Percentiles rank a stretch among this genome's conserved stretches.
Conservation (phyloP, 2,329 filamentous ascomycete species). For the Xylaria sp. region DNA sequence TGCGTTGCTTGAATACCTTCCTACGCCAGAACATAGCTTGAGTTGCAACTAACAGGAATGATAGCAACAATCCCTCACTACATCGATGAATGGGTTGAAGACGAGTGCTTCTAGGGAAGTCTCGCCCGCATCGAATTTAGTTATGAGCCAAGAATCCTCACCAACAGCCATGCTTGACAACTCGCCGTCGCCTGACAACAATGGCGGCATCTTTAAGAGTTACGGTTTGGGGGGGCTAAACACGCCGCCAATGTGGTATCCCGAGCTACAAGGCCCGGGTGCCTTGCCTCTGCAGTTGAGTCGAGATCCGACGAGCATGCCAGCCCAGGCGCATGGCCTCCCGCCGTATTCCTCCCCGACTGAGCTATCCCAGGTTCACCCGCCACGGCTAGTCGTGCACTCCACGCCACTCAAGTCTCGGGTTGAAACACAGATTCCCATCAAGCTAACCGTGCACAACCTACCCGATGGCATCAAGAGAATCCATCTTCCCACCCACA, state of each 20-base stretch:
- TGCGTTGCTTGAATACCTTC: slow-evolving; percentile 27
- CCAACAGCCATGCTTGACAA: slow-evolving; percentile 50
- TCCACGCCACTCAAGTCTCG: slow-evolving; percentile 80
- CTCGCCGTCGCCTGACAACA: slow-evolving; percentile 50
- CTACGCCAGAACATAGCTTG: not conserved
- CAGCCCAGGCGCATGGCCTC: slow-evolving; percentile 18
- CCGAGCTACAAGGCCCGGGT: slow-evolving; percentile 17
- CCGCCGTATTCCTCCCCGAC: slow-evolving; percentile 21
- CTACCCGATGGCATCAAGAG: slow-evolving; percentile 76
- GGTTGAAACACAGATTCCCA: slow-evolving; percentile 94
- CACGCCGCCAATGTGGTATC: slow-evolving; percentile 42
- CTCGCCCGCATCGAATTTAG: slow-evolving; percentile 56
- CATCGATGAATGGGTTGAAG: slow-evolving; percentile 53
- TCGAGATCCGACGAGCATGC: slow-evolving; percentile 21
- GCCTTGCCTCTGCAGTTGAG: slow-evolving; percentile 8
- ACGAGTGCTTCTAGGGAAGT: slow-evolving; percentile 54
- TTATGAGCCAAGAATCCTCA: slow-evolving; percentile 56
- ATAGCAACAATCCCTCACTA: slow-evolving; percentile 55
- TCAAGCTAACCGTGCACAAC: slow-evolving; percentile 76
- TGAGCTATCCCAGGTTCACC: slow-evolving; percentile 12
- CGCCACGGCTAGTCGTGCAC: slow-evolving; percentile 59
- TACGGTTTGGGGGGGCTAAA: slow-evolving; percentile 19
- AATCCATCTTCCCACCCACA: slow-evolving; percentile 84
- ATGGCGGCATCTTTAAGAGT: slow-evolving; percentile 43
- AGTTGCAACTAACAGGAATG: slow-evolving; percentile 32